Base-by-base conservation (phyloP, 2,329 filamentous ascomycete species). In the Fusarium foetens region DNA sequence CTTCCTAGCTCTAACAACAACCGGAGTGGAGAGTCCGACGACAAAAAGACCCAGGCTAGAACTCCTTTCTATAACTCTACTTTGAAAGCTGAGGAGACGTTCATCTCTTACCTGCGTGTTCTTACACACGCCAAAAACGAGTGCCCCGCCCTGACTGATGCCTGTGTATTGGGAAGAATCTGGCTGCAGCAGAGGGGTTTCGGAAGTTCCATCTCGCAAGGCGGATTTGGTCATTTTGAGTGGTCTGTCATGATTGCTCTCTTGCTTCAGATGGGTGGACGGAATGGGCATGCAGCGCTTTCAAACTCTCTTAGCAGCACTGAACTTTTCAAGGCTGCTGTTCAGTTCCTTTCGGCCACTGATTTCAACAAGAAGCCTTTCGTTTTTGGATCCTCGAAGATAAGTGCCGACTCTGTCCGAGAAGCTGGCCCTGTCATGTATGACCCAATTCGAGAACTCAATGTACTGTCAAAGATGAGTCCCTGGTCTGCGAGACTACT, bases 161-260 rank as follows among this genome's bases (percentile, higher is more conserved):
- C 94, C 13, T 97, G 94, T 79, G 86, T 97, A 12, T 87, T 99
- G 27, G 96, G 95, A 31, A 90, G 92, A 63, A 89, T 93, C 61
- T 99, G 96, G 96, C 86, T 99, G 43, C 91, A 91, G 73, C 95
- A 98, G 81, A 90, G 95, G 61, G 94, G 94, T 1, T 93, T 98
- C 73, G 88, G 87, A 21, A 89, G 93, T 48, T 84, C 87, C 27
- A 81, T 94, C n/a, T 86, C 89, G 5, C 84, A 87, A 46, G 95
- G 96, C 48, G 96, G 96, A 0, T 98, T 99, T 79, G 96, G 96
- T 6, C 90, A 94, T 73, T 97, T 97, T 72, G 96, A 99, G 80
- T 98, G 94, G 94, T 88, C 93, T 1, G 84, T 90, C n/a, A 84
- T 96, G 53, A 88, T 95, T 79, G 93, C 95, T 36, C 85, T 97